These are phyloP conservation scores for Alisma plantagoaquatica DNA, from an alignment of 106 monocot genomes.

Conservation along the genomic window DNA sequence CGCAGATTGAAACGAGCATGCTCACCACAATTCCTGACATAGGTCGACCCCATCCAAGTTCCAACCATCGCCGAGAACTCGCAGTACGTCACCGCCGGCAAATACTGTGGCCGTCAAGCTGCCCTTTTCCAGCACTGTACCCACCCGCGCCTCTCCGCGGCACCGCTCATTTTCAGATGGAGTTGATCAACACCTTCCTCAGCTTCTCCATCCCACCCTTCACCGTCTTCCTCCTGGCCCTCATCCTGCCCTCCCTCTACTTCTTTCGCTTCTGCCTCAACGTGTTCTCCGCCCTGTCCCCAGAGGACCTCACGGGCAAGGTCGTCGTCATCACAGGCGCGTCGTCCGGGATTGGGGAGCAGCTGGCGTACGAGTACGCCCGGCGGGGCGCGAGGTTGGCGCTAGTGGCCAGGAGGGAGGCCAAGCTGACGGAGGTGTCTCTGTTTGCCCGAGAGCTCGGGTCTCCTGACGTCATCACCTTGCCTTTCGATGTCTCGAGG, in stretches of 20 bases:
- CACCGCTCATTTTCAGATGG: too few relatives aligned
- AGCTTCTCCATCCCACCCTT: too few relatives aligned
- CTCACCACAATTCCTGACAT: too few relatives aligned
- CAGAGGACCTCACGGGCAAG: slow-evolving; percentile 44
- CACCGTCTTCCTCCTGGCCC: neutral
- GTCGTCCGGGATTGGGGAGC: slow-evolving; percentile 52
- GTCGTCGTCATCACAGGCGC: slow-evolving; percentile 82
- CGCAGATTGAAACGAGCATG: too few relatives aligned
- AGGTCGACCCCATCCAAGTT: too few relatives aligned
- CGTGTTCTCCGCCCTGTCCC: too few relatives aligned
- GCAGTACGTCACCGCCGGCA: too few relatives aligned
- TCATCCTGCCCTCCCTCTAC: slow-evolving; percentile 1
- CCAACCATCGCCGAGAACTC: too few relatives aligned
- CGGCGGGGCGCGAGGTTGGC: slow-evolving; percentile 47
- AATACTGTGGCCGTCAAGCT: too few relatives aligned
- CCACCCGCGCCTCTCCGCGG: too few relatives aligned
- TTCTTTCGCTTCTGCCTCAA: neutral
- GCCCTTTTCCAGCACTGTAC: too few relatives aligned
- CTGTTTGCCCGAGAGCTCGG: slow-evolving; percentile 10
- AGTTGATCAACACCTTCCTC: too few relatives aligned
- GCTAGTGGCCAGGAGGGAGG: slow-evolving; percentile 41
- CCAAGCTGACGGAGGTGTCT: slow-evolving; percentile 9
- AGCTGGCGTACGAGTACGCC: slow-evolving; percentile 74
- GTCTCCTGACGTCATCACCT: slow-evolving; percentile 15
- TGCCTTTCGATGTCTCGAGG: slow-evolving; percentile 15